phyloP scores from a whole-genome alignment of 495 filamentous ascomycete genomes.

The Chaetomium fimeti region DNA sequence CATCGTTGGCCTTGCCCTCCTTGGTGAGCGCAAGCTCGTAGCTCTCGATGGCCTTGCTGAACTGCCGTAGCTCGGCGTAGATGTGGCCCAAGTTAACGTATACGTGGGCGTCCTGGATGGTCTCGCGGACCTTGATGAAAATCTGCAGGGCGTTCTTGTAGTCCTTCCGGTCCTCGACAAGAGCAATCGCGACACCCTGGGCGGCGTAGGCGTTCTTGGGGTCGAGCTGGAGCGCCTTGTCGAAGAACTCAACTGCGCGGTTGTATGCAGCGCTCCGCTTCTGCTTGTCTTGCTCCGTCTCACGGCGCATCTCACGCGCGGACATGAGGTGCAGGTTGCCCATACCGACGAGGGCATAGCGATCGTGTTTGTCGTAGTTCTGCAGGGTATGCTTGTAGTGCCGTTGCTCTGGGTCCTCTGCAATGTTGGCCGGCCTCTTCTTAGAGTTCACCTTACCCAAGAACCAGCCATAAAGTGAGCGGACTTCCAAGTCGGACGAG shows the following conservation, averaged over 20 bases:
- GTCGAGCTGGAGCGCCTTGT: conserved; percentile 92
- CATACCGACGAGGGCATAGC: conserved; percentile 93
- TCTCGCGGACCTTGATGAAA: conserved; percentile 84
- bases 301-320: conserved; percentile 89
- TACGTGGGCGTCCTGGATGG: conserved; percentile 79
- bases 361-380: conserved; percentile 92
- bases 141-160: conserved; percentile 75
- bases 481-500: conserved; percentile 80
- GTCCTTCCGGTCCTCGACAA: conserved; percentile 91
- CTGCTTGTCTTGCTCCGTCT: conserved; percentile 83
- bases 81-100: conserved; percentile 91
- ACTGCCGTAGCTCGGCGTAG: conserved; percentile 85
- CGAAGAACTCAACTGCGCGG: conserved; percentile 95
- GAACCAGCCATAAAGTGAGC: conserved; percentile 92
- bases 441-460: conserved; percentile 71
- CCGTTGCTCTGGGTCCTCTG: conserved; percentile 85
- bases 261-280: conserved; percentile 82
- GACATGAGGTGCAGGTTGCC: conserved; percentile 84
- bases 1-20: conserved; percentile 70
- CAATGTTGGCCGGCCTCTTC: conserved; percentile 72
- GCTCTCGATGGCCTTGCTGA: conserved; percentile 82
- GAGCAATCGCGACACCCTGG: conserved; percentile 89
- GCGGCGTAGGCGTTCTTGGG: conserved; percentile 92
- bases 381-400: conserved; percentile 96
- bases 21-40: conserved; percentile 89